Evolutionary conservation across 495 filamentous ascomycete genomes (phyloP).

Genomic region (Copromyces sp.): DNA sequence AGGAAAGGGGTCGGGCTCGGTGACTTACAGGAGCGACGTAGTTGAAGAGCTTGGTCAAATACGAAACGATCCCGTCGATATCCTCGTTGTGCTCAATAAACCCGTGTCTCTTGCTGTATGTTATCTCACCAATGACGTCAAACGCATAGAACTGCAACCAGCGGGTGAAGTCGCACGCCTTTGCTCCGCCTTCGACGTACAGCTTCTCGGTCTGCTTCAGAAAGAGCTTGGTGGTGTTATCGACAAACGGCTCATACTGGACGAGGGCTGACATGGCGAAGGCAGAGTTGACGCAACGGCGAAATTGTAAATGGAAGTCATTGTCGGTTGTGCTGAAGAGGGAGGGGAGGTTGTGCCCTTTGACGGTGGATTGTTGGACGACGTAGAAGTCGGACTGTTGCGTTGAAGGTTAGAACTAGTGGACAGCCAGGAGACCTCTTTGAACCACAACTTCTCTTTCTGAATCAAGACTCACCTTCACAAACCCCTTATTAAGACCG

Average conservation of each 20-base stretch:
- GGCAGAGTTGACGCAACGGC: constrained; percentile 57
- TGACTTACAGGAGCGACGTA: constrained; percentile 49
- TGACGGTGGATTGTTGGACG: constrained; percentile 54
- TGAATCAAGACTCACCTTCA: constrained; percentile 43
- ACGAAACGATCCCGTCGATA: constrained; percentile 51
- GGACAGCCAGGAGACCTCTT: not conserved
- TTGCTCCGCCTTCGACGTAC: constrained; percentile 41
- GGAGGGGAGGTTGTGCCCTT: constrained; percentile 53
- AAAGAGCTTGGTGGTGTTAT: constrained; percentile 53
- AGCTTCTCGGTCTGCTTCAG: constrained; percentile 51
- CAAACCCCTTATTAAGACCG: constrained; percentile 72
- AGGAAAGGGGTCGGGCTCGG: not conserved
- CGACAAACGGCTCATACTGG: constrained; percentile 65
- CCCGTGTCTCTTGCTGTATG: constrained; percentile 53
- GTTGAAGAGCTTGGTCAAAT: constrained; percentile 42
- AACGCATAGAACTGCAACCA: constrained; percentile 79
- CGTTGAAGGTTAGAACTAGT: constrained; percentile 6
- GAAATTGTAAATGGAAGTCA: constrained; percentile 60
- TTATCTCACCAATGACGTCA: constrained; percentile 64
- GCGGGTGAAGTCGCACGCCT: constrained; percentile 51
- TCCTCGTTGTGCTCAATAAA: constrained; percentile 54
- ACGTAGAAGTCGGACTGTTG: constrained; percentile 61
- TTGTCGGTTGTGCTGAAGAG: constrained; percentile 74
- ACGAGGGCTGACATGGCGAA: constrained; percentile 66
- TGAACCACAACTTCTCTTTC: not conserved